Evolutionary conservation across 2,329 filamentous ascomycete genomes (phyloP).

Genomic region (Aspergillus melleus): DNA sequence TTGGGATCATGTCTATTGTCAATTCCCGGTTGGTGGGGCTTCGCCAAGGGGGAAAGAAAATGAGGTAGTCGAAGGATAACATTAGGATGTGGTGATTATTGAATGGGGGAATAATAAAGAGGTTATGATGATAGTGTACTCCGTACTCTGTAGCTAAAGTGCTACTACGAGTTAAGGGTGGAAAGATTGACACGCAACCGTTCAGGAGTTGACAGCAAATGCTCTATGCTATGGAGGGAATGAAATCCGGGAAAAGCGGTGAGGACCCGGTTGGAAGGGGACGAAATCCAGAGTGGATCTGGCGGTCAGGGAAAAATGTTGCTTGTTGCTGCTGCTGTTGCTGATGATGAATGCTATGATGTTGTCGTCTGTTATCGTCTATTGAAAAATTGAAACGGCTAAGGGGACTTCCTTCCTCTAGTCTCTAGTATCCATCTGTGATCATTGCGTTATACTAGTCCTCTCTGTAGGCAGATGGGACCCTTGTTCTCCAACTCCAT

Average conservation of each 20-base stretch:
- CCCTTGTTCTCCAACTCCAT: not conserved
- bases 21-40: not conserved
- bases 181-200: slow-evolving; percentile 5
- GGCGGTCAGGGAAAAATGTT: not conserved
- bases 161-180: too few relatives aligned
- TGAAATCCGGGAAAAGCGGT: slow-evolving; percentile 19
- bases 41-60: not conserved
- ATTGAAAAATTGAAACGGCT: not conserved
- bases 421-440: not conserved
- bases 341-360: not conserved
- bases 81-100: too few relatives aligned
- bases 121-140: too few relatives aligned
- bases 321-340: not conserved
- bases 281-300: not conserved
- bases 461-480: not conserved
- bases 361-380: not conserved
- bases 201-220: slow-evolving; percentile 14
- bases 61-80: not conserved
- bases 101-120: too few relatives aligned
- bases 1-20: slow-evolving; percentile 9
- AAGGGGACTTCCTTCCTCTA: not conserved
- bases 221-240: not conserved
- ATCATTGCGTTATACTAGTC: not conserved
- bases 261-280: slow-evolving; percentile 12
- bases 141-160: too few relatives aligned